Percentiles rank a stretch among this genome's conserved stretches.
These are phyloP conservation scores for Daldinia caldariorum DNA, from an alignment of 495 filamentous ascomycete species.

Conservation along the genomic window DNA sequence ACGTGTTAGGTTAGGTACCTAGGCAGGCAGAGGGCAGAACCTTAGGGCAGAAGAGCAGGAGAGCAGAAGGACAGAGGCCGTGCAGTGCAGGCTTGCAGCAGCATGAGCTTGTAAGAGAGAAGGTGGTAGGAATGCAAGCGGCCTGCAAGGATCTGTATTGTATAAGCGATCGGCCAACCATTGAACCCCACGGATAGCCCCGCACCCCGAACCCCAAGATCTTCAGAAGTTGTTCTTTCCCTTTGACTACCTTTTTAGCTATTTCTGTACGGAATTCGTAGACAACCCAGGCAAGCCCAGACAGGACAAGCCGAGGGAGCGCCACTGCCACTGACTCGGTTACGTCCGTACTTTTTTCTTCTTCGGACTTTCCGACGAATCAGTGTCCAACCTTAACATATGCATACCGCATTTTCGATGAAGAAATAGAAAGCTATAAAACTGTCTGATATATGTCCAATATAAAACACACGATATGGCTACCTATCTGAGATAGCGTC, in stretches of 20 bases:
- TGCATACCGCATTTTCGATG: not conserved
- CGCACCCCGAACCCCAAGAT: conserved; percentile 44
- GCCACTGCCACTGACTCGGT: conserved; percentile 8
- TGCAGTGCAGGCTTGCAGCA: no score
- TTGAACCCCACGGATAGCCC: conserved; percentile 45
- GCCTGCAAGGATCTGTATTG: conserved; percentile 35
- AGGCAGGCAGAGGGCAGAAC: no score
- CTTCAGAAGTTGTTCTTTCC: conserved; percentile 42
- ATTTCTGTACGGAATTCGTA: conserved; percentile 16
- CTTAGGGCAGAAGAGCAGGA: not conserved
- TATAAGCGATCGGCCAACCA: conserved; percentile 40
- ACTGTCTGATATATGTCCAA: not conserved
- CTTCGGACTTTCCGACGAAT: not conserved
- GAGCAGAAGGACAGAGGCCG: no score
- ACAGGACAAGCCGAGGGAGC: conserved; percentile 13
- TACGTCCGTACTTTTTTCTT: conserved; percentile 3
- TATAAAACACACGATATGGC: conserved; percentile 7
- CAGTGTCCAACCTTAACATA: not conserved
- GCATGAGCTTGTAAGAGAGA: not conserved
- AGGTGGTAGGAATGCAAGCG: conserved; percentile 18
- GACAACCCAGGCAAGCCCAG: not conserved
- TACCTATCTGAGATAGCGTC: conserved; percentile 6
- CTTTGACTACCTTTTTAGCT: conserved; percentile 31
- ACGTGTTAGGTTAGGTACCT: not conserved
- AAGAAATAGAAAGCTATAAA: conserved; percentile 5